Evolutionary conservation across 768 basidiomycete genomes (phyloP), one percentile per base, ranked within the genome.

Genomic region (Boletus edulis): DNA sequence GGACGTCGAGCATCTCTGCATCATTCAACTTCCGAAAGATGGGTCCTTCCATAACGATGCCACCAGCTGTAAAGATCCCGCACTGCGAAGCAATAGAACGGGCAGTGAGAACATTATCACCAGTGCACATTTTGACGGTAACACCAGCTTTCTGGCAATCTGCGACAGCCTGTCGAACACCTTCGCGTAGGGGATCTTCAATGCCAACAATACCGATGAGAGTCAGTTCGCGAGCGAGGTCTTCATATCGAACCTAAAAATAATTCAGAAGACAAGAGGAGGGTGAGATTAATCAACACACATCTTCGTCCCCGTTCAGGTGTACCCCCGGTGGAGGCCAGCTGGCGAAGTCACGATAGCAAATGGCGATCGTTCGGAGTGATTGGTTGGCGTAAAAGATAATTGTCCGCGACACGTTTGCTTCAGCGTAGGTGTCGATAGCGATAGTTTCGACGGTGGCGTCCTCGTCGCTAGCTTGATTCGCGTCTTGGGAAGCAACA

Each of bases 311-410:
- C 2, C 75, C 77, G 27, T 78, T 66, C 14, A 65, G 57, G 2
- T 62, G 54, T 38, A 72, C 63, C 13, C 77, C 79, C 14, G 60
- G 52, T 5, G 95, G 94, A 12, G 96, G 96, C 95, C 96, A 98
- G 1, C 76, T 70, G 6, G 83, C 69, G 54, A 97, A 86, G 66
- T 99, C 95, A 46, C 86, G 81, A 67, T 98, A 98, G 70, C 95
- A 97, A 43, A 98, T 73, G 1, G 95, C 94, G 61, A 99, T 91
- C 2, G 97, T 98, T 47, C 96, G 85, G 11, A 98, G 84, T 13
- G 86, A 89, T 75, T 98, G 96, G 71, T 95, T 95, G 64, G 95
- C 95, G 70, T 99, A 98, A 73, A 97, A 96, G 61, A 96, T 95
- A 72, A 95, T 98, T 14, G 96, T 98, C 44, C 91, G 82, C 27